Base-by-base conservation (phyloP, 75 land plant species). In the Ceratopteris richardii region DNA sequence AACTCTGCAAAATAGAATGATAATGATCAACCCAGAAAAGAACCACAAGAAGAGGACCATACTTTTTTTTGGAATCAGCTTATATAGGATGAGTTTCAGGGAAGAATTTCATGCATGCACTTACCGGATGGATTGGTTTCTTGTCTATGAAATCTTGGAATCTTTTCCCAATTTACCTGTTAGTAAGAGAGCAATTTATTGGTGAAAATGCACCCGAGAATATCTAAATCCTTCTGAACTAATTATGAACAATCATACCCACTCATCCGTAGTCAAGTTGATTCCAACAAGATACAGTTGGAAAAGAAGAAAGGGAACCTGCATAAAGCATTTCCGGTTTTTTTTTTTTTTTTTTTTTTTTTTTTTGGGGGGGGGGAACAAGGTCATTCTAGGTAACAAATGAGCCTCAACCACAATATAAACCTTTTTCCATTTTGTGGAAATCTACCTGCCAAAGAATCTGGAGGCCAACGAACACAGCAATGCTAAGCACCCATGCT, bases 221-320 rank as follows among this genome's bases (percentile, higher is more conserved):
- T 46, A 14, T 40, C 14, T 9, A 40, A 46, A 46, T 46, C 5
- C 22, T 5, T 46, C 4, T 6, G 4, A n/a, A 21, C 17, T 17
- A 6, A 5, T 6, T 6, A 46, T 2, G 13, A n/a, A 5, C 18
- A 21, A 5, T 5, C 3, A 46, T 46, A 46, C 50, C 50, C 50
- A 46, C 17, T 46, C 50, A 46, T 46, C 22, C 5, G 50, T 46
- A 5, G 50, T 46, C 50, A 46, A 46, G 22, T 46, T 46, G 18
- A 46, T 21, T 3, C 22, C 18, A 46, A 46, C 14, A 46, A 46
- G 50, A 21, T 46, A 46, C 5, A 46, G 4, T n/a, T 46, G 50
- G 17, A 46, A 46, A 2, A 46, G 5, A 18, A 46, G 22, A 21
- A 46, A 46, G 50, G 50, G 50, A 3, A 46, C 50, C 50, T 46